A percentile compares a stretch with the other conserved stretches of the same genome.
phyloP scores from a whole-genome alignment of 73 alveolate genomes.

The Paramecium tetraurelia region DNA sequence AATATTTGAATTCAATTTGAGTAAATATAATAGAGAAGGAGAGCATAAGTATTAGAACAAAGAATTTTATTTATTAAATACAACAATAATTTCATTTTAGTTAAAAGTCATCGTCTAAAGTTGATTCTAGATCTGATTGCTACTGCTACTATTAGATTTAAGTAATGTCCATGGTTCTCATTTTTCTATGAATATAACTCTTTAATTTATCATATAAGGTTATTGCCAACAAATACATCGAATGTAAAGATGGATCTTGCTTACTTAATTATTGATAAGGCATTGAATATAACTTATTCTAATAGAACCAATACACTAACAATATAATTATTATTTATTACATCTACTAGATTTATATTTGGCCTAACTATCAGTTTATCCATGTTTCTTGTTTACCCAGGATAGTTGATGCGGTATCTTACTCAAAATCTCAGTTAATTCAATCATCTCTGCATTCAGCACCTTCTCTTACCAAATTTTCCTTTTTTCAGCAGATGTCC shows the following conservation, averaged over 20 bases:
- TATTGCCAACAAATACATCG: conserved; percentile 1
- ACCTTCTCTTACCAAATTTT: conserved; percentile 35
- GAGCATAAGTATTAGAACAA: background rate
- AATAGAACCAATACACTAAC: conserved; percentile 45
- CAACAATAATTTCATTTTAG: background rate
- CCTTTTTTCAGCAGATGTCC: conserved; percentile 45
- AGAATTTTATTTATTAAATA: background rate
- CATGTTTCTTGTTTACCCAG: conserved; percentile 36
- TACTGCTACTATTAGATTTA: background rate
- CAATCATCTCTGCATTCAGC: background rate
- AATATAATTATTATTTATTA: background rate
- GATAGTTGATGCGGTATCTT: conserved; percentile 29
- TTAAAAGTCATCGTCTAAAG: background rate
- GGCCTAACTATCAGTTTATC: background rate
- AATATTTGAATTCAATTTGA: too few species aligned
- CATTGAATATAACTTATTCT: conserved; percentile 6
- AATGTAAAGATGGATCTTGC: background rate
- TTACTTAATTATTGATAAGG: conserved; percentile 35
- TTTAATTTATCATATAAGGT: conserved; percentile 33
- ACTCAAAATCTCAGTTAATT: background rate
- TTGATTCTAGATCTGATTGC: conserved; percentile 6
- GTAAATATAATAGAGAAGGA: too few species aligned
- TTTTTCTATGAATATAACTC: conserved; percentile 15
- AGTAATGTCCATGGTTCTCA: background rate
- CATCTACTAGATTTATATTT: conserved; percentile 51